Conservation (phyloP, 2,329 filamentous ascomycete species). For the Colletotrichum lupini region DNA sequence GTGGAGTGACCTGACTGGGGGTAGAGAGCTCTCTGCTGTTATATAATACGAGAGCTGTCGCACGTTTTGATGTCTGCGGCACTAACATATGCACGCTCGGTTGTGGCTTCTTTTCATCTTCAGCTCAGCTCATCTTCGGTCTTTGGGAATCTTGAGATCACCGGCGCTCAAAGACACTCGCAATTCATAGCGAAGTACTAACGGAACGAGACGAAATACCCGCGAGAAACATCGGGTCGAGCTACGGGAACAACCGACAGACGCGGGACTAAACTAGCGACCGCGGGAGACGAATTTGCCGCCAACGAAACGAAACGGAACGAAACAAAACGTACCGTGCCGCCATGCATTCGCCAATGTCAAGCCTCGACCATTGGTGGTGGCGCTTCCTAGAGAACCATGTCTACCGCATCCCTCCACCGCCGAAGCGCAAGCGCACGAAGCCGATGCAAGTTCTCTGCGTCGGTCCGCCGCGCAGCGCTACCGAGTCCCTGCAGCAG, state of each 20-base stretch:
- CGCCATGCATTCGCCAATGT: constrained; percentile 18
- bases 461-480: constrained; percentile 46
- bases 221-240: no score
- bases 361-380: constrained; percentile 33
- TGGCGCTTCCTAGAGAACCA: constrained; percentile 27
- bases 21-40: background rate
- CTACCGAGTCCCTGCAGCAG: constrained; percentile 48
- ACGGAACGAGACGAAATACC: background rate
- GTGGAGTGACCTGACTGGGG: background rate
- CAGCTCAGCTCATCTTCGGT: constrained; percentile 7
- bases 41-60: background rate
- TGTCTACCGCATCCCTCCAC: constrained; percentile 37
- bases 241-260: background rate
- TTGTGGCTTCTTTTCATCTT: background rate
- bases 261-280: background rate
- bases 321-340: background rate
- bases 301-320: background rate
- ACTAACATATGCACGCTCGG: constrained; percentile 16
- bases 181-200: background rate
- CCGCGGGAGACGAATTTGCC: background rate
- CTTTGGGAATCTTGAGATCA: background rate
- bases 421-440: constrained; percentile 42
- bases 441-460: constrained; percentile 48
- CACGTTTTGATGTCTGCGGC: background rate
- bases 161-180: background rate